Conservation (phyloP, 345 rosid species). For the Syzygium grande region DNA sequence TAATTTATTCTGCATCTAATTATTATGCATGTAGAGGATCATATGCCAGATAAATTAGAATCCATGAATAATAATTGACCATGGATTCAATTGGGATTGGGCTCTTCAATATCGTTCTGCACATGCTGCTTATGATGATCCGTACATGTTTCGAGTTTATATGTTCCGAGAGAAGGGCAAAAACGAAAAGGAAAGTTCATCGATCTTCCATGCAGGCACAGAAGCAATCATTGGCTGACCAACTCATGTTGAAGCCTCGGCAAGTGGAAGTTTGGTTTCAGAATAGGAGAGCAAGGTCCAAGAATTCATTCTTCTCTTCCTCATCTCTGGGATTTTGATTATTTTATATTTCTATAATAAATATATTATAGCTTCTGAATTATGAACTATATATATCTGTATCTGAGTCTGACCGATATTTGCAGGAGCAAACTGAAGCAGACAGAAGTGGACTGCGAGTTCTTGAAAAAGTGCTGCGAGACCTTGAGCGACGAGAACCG, state of each 20-base stretch:
- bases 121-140: neutral
- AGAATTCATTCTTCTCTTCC: neutral
- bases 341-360: neutral
- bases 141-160: neutral
- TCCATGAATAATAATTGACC: neutral
- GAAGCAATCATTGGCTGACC: constrained; percentile 35
- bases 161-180: neutral
- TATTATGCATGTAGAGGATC: neutral
- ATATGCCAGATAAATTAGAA: neutral
- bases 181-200: neutral
- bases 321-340: neutral
- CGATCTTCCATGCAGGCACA: constrained; percentile 15
- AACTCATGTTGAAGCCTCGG: constrained; percentile 32
- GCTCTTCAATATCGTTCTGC: neutral
- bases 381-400: neutral
- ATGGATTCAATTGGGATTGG: neutral
- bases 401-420: neutral
- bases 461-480: constrained; percentile 34
- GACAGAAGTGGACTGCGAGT: constrained; percentile 33
- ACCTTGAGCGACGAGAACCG: constrained; percentile 26
- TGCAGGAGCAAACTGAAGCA: constrained; percentile 49
- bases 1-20: neutral
- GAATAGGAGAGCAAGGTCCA: constrained; percentile 56
- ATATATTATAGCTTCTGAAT: neutral
- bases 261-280: constrained; percentile 70